Percentiles rank a stretch among this genome's conserved stretches.
Evolutionary conservation across 2,329 filamentous ascomycete genomes (phyloP).

Genomic region (Trichoderma sp.): DNA sequence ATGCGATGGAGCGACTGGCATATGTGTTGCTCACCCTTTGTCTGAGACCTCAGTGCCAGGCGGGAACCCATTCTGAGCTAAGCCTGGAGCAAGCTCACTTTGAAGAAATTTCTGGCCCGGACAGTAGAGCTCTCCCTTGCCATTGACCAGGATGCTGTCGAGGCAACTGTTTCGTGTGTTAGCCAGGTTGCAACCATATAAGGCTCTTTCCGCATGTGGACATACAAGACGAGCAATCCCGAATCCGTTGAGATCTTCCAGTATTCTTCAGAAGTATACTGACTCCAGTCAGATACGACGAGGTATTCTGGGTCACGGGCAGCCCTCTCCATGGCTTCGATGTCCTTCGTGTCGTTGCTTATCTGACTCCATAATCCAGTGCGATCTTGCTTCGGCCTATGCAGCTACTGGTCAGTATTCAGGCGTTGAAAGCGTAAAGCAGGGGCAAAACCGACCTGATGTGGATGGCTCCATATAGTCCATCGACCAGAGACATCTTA

Average conservation of each 20-base stretch:
- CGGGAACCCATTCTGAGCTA: constrained; percentile 37
- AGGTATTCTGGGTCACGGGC: constrained; percentile 52
- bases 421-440: constrained; percentile 49
- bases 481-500: constrained; percentile 60
- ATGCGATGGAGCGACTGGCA: no score
- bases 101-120: constrained; percentile 48
- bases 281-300: constrained; percentile 59
- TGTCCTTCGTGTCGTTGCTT: constrained; percentile 38
- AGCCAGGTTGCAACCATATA: neutral
- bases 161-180: constrained; percentile 50
- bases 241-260: constrained; percentile 49
- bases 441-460: constrained; percentile 45
- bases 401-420: neutral
- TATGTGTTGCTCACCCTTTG: constrained; percentile 42
- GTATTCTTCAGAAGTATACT: constrained; percentile 53
- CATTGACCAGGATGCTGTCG: constrained; percentile 65
- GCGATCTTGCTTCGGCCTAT: constrained; percentile 11
- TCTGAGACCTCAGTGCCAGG: constrained; percentile 44
- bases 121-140: constrained; percentile 60
- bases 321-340: constrained; percentile 52
- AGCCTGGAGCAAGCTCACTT: constrained; percentile 39
- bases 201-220: neutral
- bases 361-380: constrained; percentile 39
- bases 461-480: constrained; percentile 59
- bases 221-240: constrained; percentile 45